Conservation (phyloP, 768 basidiomycete species). For the Paxillus rubicundulus region DNA sequence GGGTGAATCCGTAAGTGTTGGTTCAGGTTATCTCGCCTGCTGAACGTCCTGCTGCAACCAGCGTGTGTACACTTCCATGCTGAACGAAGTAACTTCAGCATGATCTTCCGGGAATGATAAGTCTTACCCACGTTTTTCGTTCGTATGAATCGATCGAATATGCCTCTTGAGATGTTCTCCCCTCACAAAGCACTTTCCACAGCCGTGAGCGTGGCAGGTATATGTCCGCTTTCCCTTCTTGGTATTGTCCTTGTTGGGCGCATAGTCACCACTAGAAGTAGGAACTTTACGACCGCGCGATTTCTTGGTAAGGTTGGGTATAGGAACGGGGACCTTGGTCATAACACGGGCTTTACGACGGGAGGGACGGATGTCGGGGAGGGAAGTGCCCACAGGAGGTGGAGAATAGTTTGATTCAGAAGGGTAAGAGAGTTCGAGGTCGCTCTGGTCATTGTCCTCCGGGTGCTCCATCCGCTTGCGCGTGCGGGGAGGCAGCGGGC, state of each 20-base stretch:
- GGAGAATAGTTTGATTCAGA: constrained; percentile 26
- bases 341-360: constrained; percentile 23
- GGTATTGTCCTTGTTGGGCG: constrained; percentile 30
- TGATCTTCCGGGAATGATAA: neutral
- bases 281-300: constrained; percentile 50
- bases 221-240: constrained; percentile 46
- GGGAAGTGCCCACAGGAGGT: constrained; percentile 4
- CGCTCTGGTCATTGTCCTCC: constrained; percentile 19
- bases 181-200: constrained; percentile 76
- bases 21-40: constrained; percentile 71
- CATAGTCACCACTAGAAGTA: constrained; percentile 26
- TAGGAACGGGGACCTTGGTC: constrained; percentile 39
- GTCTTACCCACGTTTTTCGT: constrained; percentile 73
- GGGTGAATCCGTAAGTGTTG: constrained; percentile 70
- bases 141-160: constrained; percentile 75
- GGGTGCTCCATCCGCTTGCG: neutral
- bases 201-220: constrained; percentile 66
- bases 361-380: constrained; percentile 10
- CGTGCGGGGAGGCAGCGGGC: constrained; percentile 3
- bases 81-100: constrained; percentile 7
- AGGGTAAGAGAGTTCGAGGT: constrained; percentile 14
- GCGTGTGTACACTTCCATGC: constrained; percentile 48
- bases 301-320: constrained; percentile 51
- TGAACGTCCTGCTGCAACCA: constrained; percentile 69
- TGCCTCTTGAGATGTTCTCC: constrained; percentile 83